A percentile compares a stretch with the other conserved stretches of the same genome.
phyloP scores from a whole-genome alignment of 306 rosid genomes.

The Cucurbita argyrosperma region DNA sequence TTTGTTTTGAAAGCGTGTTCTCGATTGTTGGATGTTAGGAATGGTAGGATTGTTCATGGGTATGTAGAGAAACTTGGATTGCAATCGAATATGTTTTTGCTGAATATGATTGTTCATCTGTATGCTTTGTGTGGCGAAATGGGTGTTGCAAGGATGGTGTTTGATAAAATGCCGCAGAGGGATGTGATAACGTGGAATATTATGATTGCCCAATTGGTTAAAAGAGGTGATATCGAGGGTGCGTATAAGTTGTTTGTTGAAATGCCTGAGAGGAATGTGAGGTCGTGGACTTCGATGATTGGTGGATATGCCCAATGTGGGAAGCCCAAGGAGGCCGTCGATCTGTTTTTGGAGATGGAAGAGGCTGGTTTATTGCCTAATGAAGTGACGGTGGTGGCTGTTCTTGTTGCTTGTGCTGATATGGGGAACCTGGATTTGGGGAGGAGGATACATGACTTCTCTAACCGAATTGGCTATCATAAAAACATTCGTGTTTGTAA shows the following conservation, averaged over 20 bases:
- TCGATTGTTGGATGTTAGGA: conserved; percentile 16
- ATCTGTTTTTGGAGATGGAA: conserved; percentile 29
- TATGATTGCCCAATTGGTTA: conserved; percentile 32
- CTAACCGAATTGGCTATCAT: conserved; percentile 16
- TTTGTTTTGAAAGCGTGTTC: conserved; percentile 39
- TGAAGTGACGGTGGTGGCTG: conserved; percentile 33
- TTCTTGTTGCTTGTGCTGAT: conserved; percentile 43
- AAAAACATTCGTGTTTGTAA: conserved; percentile 23
- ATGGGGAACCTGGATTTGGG: conserved; percentile 35
- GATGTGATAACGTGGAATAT: conserved; percentile 40
- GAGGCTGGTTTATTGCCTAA: conserved; percentile 31
- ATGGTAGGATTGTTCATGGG: conserved; percentile 36
- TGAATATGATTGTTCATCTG: conserved; percentile 27
- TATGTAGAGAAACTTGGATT: conserved; percentile 38
- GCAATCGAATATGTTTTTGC: conserved; percentile 24
- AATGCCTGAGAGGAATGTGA: conserved; percentile 28
- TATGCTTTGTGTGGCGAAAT: conserved; percentile 18
- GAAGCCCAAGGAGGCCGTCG: conserved; percentile 31
- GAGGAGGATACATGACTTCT: conserved; percentile 29
- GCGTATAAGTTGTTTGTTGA: conserved; percentile 29
- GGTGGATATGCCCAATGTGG: conserved; percentile 37
- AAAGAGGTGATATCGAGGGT: conserved; percentile 10
- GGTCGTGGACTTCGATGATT: conserved; percentile 56
- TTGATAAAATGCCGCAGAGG: conserved; percentile 32
- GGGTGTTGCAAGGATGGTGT: conserved; percentile 22